Conservation (phyloP, 305 asterid species). For the Fraxinus floribunda region DNA sequence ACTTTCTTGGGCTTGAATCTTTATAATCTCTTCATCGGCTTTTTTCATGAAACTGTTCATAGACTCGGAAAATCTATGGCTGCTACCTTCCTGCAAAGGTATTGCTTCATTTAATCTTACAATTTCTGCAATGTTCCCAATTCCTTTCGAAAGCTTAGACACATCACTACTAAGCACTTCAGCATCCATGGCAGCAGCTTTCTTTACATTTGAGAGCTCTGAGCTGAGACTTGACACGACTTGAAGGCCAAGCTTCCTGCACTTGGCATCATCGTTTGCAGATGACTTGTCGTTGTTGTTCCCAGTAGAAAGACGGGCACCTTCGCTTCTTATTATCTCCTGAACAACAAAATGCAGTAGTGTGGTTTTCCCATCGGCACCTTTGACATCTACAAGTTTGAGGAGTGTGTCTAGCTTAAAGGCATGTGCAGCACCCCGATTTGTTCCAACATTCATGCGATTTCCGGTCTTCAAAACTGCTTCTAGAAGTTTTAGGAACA, state of each 20-base stretch:
- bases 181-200: constrained; percentile 96
- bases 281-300: constrained; percentile 37
- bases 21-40: constrained; percentile 73
- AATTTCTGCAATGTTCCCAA: constrained; percentile 48
- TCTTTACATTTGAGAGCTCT: constrained; percentile 79
- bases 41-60: constrained; percentile 51
- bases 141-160: constrained; percentile 66
- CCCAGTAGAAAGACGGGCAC: constrained; percentile 57
- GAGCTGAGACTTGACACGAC: constrained; percentile 68
- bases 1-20: constrained; percentile 80
- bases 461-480: constrained; percentile 93
- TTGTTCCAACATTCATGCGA: constrained; percentile 97
- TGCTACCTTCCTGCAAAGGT: constrained; percentile 26
- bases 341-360: constrained; percentile 92
- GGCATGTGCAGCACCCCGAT: constrained; percentile 95
- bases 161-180: constrained; percentile 67
- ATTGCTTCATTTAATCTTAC: constrained; percentile 35
- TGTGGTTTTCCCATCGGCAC: constrained; percentile 93
- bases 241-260: constrained; percentile 77
- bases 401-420: constrained; percentile 96
- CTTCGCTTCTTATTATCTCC: constrained; percentile 83
- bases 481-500: constrained; percentile 93
- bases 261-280: constrained; percentile 53
- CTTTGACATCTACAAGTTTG: constrained; percentile 86
- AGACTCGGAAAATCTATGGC: constrained; percentile 43